phyloP scores from a whole-genome alignment of 2,329 filamentous ascomycete genomes.

The Tolypocladium nubicola region DNA sequence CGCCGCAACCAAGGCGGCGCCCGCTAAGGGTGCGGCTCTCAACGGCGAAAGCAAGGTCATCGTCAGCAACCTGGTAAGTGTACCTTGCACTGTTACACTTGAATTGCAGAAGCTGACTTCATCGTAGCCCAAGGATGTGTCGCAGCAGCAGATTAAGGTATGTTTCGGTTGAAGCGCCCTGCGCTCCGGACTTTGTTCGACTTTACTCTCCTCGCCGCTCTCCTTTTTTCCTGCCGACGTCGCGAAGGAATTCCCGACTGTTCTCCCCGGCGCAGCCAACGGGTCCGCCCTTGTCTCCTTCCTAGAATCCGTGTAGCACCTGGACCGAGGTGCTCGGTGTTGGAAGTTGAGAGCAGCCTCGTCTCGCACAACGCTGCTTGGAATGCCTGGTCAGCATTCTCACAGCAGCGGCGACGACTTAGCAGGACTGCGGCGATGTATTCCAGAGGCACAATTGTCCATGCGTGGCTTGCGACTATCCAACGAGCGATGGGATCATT shows the following conservation, averaged over 20 bases:
- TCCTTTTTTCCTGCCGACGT: conserved; percentile 21
- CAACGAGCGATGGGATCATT: conserved; percentile 3
- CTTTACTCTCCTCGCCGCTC: conserved; percentile 31
- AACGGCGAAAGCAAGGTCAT: conserved; percentile 88
- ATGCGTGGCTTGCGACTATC: not conserved
- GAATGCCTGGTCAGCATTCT: conserved; percentile 42
- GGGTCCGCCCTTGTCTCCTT: conserved; percentile 19
- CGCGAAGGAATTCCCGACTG: conserved; percentile 4
- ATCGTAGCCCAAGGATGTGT: conserved; percentile 83
- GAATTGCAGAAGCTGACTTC: not conserved
- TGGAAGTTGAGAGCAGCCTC: conserved; percentile 50
- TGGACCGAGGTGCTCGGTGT: conserved; percentile 19
- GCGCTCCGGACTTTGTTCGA: conserved; percentile 63
- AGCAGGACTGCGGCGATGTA: conserved; percentile 12
- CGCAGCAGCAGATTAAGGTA: conserved; percentile 99
- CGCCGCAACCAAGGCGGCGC: conserved; percentile 46
- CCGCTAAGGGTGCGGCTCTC: conserved; percentile 51
- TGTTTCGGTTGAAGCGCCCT: conserved; percentile 78
- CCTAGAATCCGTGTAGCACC: conserved; percentile 12
- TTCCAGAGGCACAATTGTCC: conserved; percentile 1
- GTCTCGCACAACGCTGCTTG: conserved; percentile 34
- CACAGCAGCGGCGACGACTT: conserved; percentile 14
- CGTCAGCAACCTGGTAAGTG: conserved; percentile 91
- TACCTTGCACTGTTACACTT: not conserved
- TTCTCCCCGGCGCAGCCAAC: not conserved